Conservation (phyloP, 495 filamentous ascomycete genomes). For the Aspergillus affinis region DNA sequence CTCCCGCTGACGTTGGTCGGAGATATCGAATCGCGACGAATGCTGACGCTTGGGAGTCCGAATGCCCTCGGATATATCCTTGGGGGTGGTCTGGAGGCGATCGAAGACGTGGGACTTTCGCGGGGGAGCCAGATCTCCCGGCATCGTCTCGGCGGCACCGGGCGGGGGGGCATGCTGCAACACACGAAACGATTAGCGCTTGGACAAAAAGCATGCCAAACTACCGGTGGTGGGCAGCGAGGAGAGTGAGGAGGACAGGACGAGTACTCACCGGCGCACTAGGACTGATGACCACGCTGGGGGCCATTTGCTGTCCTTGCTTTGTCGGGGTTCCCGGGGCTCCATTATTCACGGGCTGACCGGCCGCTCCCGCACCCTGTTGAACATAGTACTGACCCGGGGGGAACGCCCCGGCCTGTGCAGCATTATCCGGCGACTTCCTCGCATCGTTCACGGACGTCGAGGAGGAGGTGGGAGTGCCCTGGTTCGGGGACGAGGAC, state of each 20-base stretch:
- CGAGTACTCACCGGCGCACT: slow-evolving; percentile 78
- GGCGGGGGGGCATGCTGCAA: slow-evolving; percentile 86
- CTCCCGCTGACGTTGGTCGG: slow-evolving; percentile 84
- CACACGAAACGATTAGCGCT: slow-evolving; percentile 26
- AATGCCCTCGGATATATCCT: slow-evolving; percentile 92
- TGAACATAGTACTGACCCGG: slow-evolving; percentile 38
- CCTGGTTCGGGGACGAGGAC: slow-evolving; percentile 60
- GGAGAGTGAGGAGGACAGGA: neutral
- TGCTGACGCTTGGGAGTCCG: slow-evolving; percentile 94
- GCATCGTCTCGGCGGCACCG: slow-evolving; percentile 96
- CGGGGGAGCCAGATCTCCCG: slow-evolving; percentile 92
- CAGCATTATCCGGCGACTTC: slow-evolving; percentile 68
- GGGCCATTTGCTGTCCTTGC: slow-evolving; percentile 65
- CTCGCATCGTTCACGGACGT: slow-evolving; percentile 81
- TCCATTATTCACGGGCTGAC: slow-evolving; percentile 51
- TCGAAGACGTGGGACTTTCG: slow-evolving; percentile 92
- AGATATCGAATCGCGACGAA: slow-evolving; percentile 97
- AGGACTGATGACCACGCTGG: slow-evolving; percentile 93
- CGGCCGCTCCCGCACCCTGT: slow-evolving; percentile 32
- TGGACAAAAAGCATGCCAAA: neutral
- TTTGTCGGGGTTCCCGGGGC: slow-evolving; percentile 66
- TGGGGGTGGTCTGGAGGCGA: slow-evolving; percentile 87
- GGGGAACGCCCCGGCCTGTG: slow-evolving; percentile 41
- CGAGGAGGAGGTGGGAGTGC: slow-evolving; percentile 80
- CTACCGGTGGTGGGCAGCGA: neutral